phyloP scores from a whole-genome alignment of 2,329 filamentous ascomycete genomes.

The Claviceps monticola region DNA sequence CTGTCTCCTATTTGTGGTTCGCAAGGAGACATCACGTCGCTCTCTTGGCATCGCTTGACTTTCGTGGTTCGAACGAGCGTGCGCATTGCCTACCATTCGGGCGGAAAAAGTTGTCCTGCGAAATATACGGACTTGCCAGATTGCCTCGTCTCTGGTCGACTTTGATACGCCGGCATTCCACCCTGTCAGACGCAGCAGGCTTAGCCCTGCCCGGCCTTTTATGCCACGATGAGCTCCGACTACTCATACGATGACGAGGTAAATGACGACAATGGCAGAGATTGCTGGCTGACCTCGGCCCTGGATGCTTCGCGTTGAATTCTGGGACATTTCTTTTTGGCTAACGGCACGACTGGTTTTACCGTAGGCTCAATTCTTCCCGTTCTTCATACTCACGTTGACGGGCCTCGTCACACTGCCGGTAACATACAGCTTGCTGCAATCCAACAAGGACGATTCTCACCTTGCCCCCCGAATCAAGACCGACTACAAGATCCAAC shows the following conservation, averaged over 20 bases:
- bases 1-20: not conserved
- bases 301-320: not conserved
- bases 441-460: constrained; percentile 61
- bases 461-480: constrained; percentile 72
- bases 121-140: not conserved
- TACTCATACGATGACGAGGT: constrained; percentile 97
- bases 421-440: constrained; percentile 77
- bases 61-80: not conserved
- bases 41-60: no score
- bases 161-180: not conserved
- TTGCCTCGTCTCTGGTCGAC: not conserved
- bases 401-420: constrained; percentile 78
- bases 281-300: not conserved
- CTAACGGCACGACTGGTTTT: constrained; percentile 1
- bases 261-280: constrained; percentile 9
- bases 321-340: not conserved
- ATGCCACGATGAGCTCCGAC: constrained; percentile 67
- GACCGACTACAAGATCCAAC: constrained; percentile 64
- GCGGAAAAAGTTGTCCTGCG: not conserved
- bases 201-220: constrained; percentile 19
- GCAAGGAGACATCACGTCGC: not conserved
- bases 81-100: not conserved
- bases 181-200: constrained; percentile 13
- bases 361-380: constrained; percentile 82
- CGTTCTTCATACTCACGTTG: constrained; percentile 93